Percentiles rank a stretch among this genome's conserved stretches.
phyloP scores from a whole-genome alignment of 2,329 filamentous ascomycete species.

The Aspergillus quadrilineatus region DNA sequence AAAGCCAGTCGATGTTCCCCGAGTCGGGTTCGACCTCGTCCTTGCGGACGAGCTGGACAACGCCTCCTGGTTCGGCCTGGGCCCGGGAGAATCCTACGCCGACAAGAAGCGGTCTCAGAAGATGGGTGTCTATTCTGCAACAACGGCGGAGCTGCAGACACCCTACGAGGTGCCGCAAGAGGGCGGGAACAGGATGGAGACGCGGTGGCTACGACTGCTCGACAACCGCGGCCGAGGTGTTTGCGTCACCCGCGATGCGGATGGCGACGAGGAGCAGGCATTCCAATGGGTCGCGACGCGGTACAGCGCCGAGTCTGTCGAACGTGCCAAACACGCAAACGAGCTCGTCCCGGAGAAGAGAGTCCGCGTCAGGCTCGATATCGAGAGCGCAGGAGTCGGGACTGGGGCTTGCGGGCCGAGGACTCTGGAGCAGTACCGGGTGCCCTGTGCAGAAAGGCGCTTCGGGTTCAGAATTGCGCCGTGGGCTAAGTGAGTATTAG shows the following conservation, averaged over 20 bases:
- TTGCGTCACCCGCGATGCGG: neutral
- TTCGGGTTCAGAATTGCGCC: slow-evolving; percentile 11
- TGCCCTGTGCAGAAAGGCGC: slow-evolving; percentile 6
- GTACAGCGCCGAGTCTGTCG: slow-evolving; percentile 18
- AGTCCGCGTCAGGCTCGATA: slow-evolving; percentile 21
- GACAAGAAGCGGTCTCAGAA: slow-evolving; percentile 27
- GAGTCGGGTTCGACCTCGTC: slow-evolving; percentile 20
- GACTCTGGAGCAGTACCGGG: slow-evolving; percentile 11
- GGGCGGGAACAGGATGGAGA: slow-evolving; percentile 25
- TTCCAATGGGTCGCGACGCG: slow-evolving; percentile 22
- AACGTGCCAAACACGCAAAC: slow-evolving; percentile 20
- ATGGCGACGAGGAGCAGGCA: neutral
- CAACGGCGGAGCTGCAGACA: slow-evolving; percentile 21
- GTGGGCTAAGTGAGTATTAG: slow-evolving; percentile 25
- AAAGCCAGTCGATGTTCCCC: slow-evolving; percentile 11
- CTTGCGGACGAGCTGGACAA: slow-evolving; percentile 16
- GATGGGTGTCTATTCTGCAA: slow-evolving; percentile 20
- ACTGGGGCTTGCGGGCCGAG: slow-evolving; percentile 11
- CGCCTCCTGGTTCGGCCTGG: slow-evolving; percentile 26
- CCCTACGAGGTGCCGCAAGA: slow-evolving; percentile 30
- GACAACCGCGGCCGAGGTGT: slow-evolving; percentile 11
- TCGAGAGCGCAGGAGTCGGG: slow-evolving; percentile 6
- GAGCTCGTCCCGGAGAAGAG: slow-evolving; percentile 20
- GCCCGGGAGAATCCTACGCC: slow-evolving; percentile 27
- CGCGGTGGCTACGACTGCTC: slow-evolving; percentile 21